These are phyloP conservation scores for Thermochaetoides thermophila DNA, from an alignment of 495 filamentous ascomycete species.

Conservation along the genomic window DNA sequence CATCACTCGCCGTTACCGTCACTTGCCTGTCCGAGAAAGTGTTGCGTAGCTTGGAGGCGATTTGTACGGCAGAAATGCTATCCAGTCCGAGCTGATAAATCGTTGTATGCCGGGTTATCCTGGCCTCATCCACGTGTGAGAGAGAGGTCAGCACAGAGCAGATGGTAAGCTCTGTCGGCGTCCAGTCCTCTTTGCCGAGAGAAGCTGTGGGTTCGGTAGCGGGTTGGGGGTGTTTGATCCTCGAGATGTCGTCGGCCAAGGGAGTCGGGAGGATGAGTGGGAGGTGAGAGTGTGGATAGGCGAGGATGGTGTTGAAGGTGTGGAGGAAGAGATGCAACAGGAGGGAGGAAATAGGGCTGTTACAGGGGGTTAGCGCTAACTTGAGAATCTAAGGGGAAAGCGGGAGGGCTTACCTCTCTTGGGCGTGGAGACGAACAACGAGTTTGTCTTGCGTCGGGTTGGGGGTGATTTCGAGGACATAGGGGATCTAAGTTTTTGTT, in stretches of 20 bases:
- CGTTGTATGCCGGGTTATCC: slow-evolving; percentile 44
- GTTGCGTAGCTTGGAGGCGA: slow-evolving; percentile 48
- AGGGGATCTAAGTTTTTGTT: slow-evolving; percentile 43
- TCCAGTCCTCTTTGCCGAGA: no score
- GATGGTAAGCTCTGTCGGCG: slow-evolving; percentile 31
- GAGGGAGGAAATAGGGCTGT: slow-evolving; percentile 22
- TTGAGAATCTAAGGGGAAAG: slow-evolving; percentile 1
- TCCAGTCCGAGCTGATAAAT: slow-evolving; percentile 81
- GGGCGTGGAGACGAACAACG: slow-evolving; percentile 12
- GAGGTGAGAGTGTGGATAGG: slow-evolving; percentile 19
- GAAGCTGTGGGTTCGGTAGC: no score
- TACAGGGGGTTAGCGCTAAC: slow-evolving; percentile 2
- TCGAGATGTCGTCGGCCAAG: no score
- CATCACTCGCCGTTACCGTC: slow-evolving; percentile 48
- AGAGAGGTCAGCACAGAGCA: slow-evolving; percentile 43
- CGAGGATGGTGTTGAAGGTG: slow-evolving; percentile 22
- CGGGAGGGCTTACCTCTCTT: slow-evolving; percentile 7
- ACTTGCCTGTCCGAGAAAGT: slow-evolving; percentile 40
- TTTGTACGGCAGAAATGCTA: slow-evolving; percentile 72
- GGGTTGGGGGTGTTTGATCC: no score
- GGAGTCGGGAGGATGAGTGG: no score
- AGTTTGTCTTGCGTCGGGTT: slow-evolving; percentile 8
- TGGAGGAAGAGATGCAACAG: slow-evolving; percentile 35
- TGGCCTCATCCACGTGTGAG: slow-evolving; percentile 31
- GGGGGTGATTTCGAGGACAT: slow-evolving; percentile 56